Conservation (phyloP, 768 basidiomycete species). For the Hericium alpestre region DNA sequence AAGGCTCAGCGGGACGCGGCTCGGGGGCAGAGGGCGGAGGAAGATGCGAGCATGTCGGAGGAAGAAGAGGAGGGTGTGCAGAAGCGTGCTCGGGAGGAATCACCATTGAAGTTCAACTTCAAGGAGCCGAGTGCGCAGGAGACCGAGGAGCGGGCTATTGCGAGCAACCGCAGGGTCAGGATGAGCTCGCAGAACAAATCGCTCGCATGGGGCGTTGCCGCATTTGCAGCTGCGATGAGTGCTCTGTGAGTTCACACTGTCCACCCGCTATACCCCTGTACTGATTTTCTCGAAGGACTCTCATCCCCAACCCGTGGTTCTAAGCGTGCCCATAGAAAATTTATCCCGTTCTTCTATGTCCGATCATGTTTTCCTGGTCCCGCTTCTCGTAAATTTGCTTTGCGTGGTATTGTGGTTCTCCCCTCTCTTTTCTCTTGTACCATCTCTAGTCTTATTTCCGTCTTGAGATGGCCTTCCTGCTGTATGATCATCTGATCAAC, state of each 20-base stretch:
- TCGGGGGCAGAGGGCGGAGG: slow-evolving; percentile 14
- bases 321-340: slow-evolving; percentile 21
- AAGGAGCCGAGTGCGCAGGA: slow-evolving; percentile 47
- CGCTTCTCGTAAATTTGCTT: neutral
- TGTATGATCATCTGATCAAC: slow-evolving; percentile 10
- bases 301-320: slow-evolving; percentile 49
- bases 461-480: slow-evolving; percentile 2
- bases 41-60: slow-evolving; percentile 13
- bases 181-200: slow-evolving; percentile 63
- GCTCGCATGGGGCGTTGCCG: slow-evolving; percentile 73
- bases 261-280: neutral
- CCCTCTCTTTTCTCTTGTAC: neutral
- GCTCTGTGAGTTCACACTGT: slow-evolving; percentile 51
- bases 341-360: slow-evolving; percentile 6
- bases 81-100: slow-evolving; percentile 48
- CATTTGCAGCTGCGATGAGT: slow-evolving; percentile 74
- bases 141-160: slow-evolving; percentile 42
- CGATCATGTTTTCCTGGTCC: neutral
- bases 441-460: neutral
- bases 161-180: slow-evolving; percentile 53
- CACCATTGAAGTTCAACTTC: slow-evolving; percentile 48
- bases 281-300: slow-evolving; percentile 28
- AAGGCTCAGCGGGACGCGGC: slow-evolving; percentile 49
- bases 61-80: slow-evolving; percentile 8
- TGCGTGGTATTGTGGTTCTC: neutral